phyloP scores from a whole-genome alignment of 805 yeast species.

The Starmerella powellii region DNA sequence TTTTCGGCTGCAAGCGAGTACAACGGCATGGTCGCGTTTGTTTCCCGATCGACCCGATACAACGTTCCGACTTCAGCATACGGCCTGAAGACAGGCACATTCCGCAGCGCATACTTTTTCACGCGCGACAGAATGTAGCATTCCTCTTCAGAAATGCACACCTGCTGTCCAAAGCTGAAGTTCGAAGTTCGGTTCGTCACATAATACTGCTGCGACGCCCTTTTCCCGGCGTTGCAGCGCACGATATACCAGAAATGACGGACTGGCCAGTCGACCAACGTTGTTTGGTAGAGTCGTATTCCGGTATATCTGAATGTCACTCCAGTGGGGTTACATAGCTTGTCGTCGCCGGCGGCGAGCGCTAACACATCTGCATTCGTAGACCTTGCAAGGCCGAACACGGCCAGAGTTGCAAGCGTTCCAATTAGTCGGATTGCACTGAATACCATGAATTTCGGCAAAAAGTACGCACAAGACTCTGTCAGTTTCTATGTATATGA shows the following conservation, averaged over 20 bases:
- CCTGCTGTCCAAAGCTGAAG: slow-evolving; percentile 16
- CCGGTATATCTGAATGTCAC: slow-evolving; percentile 38
- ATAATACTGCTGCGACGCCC: slow-evolving; percentile 13
- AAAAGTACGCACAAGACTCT: too few species aligned
- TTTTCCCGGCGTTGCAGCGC: slow-evolving; percentile 42
- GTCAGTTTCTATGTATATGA: too few species aligned
- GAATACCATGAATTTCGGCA: too few species aligned
- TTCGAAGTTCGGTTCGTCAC: slow-evolving; percentile 14
- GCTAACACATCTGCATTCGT: not conserved
- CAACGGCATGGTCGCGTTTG: slow-evolving; percentile 32
- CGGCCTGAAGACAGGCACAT: slow-evolving; percentile 41
- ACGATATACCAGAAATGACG: slow-evolving; percentile 37
- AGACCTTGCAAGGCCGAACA: not conserved
- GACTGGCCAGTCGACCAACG: slow-evolving; percentile 34
- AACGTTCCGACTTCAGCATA: slow-evolving; percentile 53
- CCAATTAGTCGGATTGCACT: too few species aligned
- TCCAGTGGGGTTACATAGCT: slow-evolving; percentile 15
- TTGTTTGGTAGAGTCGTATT: slow-evolving; percentile 41
- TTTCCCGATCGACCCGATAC: slow-evolving; percentile 34
- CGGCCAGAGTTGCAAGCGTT: too few species aligned
- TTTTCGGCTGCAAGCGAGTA: slow-evolving; percentile 51
- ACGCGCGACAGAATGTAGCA: slow-evolving; percentile 53
- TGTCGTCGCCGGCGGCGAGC: slow-evolving; percentile 1
- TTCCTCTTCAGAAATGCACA: slow-evolving; percentile 22
- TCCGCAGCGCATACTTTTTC: slow-evolving; percentile 38